Base-by-base conservation (phyloP, 495 filamentous ascomycete species). In the Xylaria castorea region DNA sequence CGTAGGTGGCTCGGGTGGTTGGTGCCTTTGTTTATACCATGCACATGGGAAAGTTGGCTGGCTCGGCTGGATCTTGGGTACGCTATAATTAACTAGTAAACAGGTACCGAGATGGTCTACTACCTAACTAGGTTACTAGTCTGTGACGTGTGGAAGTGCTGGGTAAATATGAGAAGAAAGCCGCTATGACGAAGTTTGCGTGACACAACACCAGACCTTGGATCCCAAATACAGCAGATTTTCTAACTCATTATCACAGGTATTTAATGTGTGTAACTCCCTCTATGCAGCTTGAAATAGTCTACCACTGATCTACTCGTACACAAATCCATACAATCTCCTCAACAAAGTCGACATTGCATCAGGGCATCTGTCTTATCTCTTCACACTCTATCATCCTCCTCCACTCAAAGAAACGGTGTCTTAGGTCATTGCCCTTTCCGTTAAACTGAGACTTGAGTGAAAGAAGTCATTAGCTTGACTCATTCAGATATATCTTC, bases 151-250 rank as follows among this genome's bases (percentile, higher is more conserved):
- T 57, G 50, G 32, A 50, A 18, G 34, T 42, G 51, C 53, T 68
- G 12, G 7, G 53, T 27, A n/a, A n/a, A n/a, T n/a, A 61, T 38
- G 53, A 27, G 42, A 38, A 34, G 60, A 38, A 44, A 71, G 25
- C 36, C 60, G 53, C 46, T 20, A 53, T 71, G 60, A 71, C 69
- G 57, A 46, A 65, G 22, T 14, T 14, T 61, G 60, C 44, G 69
- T 71, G 46, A 63, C 51, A 70, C 69, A 65, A 25, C 55, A 38
- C 46, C 63, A 66, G 40, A 25, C 27, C 42, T 66, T 66, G n/a
- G 46, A n/a, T 53, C 20, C 60, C 60, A 32, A 16, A 18, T 34
- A 14, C 36, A 62, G 30, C n/a, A 38, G 30, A 27, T 57, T 32
- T 68, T 11, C 20, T n/a, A 38, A 40, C 25, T 70, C 20, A 62